Conservation (phyloP, 495 filamentous ascomycete genomes). For the Aspergillus biplanus region DNA sequence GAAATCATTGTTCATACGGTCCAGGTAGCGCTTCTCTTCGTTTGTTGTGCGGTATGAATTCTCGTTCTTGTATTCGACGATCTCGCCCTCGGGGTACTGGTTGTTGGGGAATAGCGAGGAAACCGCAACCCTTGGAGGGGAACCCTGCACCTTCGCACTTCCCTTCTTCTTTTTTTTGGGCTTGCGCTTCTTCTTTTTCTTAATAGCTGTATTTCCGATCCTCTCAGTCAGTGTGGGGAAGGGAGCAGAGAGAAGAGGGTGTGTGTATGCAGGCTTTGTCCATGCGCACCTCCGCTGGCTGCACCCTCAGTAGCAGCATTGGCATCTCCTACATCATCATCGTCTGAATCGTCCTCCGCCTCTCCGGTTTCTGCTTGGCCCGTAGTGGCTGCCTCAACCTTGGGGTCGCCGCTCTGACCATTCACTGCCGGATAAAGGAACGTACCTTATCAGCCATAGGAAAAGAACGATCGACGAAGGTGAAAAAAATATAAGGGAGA, state of each 20-base stretch:
- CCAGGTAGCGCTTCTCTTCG: conserved; percentile 86
- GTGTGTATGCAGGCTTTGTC: conserved; percentile 13
- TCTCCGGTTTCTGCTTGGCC: conserved; percentile 44
- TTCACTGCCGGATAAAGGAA: conserved; percentile 40
- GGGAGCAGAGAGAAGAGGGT: not conserved
- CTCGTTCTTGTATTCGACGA: conserved; percentile 75
- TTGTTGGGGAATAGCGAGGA: conserved; percentile 75
- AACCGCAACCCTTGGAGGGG: conserved; percentile 75
- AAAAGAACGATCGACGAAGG: not conserved
- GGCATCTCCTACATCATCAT: conserved; percentile 62
- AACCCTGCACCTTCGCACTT: conserved; percentile 69
- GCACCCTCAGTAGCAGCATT: conserved; percentile 43
- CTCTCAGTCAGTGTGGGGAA: conserved; percentile 14
- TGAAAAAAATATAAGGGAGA: conserved; percentile 3
- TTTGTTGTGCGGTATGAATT: conserved; percentile 81
- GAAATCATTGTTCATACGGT: conserved; percentile 83
- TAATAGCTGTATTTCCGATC: conserved; percentile 46
- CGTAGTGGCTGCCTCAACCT: conserved; percentile 44
- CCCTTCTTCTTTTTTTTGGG: conserved; percentile 74
- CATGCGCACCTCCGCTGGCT: conserved; percentile 45
- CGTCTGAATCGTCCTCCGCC: conserved; percentile 70
- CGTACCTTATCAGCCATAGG: conserved; percentile 30
- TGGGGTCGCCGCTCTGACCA: conserved; percentile 53
- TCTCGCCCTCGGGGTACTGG: conserved; percentile 78
- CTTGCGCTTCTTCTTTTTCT: conserved; percentile 85